A percentile compares a stretch with the other conserved stretches of the same genome.
Evolutionary conservation across 2,329 filamentous ascomycete genomes (phyloP).

Genomic region (Diaporthe eres): DNA sequence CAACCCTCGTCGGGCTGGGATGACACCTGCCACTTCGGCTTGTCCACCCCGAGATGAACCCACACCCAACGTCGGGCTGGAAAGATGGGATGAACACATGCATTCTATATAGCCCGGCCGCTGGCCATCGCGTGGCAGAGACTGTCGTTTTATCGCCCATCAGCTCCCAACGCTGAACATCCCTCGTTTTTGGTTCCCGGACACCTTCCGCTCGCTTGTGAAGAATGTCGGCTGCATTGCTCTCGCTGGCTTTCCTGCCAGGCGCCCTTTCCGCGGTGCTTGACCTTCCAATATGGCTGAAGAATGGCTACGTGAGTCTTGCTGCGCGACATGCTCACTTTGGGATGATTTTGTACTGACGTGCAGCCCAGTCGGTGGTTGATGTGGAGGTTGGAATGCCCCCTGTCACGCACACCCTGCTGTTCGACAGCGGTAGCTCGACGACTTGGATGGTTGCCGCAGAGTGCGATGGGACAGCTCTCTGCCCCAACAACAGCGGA

Average conservation of each 20-base stretch:
- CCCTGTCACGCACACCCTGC: slow-evolving; percentile 46
- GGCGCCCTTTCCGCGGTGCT: slow-evolving; percentile 31
- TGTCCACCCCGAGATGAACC: slow-evolving; percentile 14
- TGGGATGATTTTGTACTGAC: neutral
- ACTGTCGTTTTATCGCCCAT: neutral
- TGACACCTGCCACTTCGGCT: slow-evolving; percentile 28
- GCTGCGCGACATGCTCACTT: neutral
- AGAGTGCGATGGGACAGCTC: slow-evolving; percentile 44
- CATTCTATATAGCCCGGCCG: neutral
- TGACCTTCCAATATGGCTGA: slow-evolving; percentile 33
- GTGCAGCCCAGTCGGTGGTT: slow-evolving; percentile 35
- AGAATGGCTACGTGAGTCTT: slow-evolving; percentile 30
- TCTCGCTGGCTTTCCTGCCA: slow-evolving; percentile 29
- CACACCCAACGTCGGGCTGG: neutral
- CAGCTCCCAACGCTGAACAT: neutral
- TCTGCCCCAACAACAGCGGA: slow-evolving; percentile 47
- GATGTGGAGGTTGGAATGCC: slow-evolving; percentile 49
- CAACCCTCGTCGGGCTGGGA: slow-evolving; percentile 11
- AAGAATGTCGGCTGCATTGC: slow-evolving; percentile 32
- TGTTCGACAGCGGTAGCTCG: slow-evolving; percentile 54
- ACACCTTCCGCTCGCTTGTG: slow-evolving; percentile 20
- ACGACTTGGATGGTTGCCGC: slow-evolving; percentile 52
- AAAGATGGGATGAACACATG: slow-evolving; percentile 11
- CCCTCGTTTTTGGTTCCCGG: slow-evolving; percentile 1
- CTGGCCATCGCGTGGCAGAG: neutral